Evolutionary conservation across 495 filamentous ascomycete species (phyloP).

Genomic region (Aspergillus carlsbadensis): DNA sequence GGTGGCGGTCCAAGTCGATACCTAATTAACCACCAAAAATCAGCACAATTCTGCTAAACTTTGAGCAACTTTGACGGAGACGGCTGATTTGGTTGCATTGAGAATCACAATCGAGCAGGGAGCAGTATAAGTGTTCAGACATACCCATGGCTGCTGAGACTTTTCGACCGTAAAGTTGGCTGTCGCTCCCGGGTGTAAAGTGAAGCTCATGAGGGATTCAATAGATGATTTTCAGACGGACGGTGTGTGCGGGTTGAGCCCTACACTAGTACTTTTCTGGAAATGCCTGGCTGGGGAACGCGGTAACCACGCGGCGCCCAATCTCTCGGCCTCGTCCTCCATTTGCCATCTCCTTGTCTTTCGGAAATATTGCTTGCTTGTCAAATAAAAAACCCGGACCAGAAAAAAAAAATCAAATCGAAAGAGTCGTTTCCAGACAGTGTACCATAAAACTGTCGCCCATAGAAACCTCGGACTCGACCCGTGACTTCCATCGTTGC

Average conservation of each 20-base stretch:
- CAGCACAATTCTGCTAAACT: neutral
- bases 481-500: too few species aligned
- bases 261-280: slow-evolving; percentile 41
- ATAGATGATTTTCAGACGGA: slow-evolving; percentile 45
- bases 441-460: too few species aligned
- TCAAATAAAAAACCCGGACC: too few species aligned
- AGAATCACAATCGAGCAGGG: neutral
- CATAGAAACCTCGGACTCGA: too few species aligned
- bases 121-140: slow-evolving; percentile 5
- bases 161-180: slow-evolving; percentile 46
- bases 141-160: slow-evolving; percentile 52
- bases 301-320: too few species aligned
- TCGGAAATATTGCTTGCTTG: neutral
- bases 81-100: neutral
- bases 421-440: too few species aligned
- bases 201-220: slow-evolving; percentile 42
- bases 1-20: slow-evolving; percentile 75
- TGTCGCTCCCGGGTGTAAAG: slow-evolving; percentile 45
- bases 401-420: too few species aligned
- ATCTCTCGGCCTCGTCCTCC: too few species aligned
- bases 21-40: slow-evolving; percentile 33
- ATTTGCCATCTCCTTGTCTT: too few species aligned
- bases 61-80: neutral
- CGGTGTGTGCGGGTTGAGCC: slow-evolving; percentile 51
- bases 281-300: slow-evolving; percentile 2